Percentiles rank a stretch among this genome's conserved stretches.
Conservation (phyloP, 495 filamentous ascomycete species). For the Parachaetomium inaequale region DNA sequence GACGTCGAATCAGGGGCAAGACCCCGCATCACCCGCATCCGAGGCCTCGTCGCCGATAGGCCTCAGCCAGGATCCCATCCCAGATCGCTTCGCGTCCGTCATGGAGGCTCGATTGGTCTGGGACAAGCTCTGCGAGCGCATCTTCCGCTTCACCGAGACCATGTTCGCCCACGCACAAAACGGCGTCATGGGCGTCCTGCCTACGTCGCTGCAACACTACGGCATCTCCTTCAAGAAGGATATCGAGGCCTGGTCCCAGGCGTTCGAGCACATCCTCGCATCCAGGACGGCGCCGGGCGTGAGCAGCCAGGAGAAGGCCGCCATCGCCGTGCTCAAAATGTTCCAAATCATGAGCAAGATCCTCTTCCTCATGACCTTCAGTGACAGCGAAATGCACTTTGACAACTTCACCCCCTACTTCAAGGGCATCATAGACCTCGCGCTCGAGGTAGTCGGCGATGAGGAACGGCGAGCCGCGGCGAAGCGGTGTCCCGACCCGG, state of each 20-base stretch:
- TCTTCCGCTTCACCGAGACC: conserved; percentile 52
- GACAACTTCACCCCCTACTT: conserved; percentile 42
- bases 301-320: conserved; percentile 51
- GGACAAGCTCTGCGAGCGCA: conserved; percentile 49
- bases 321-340: conserved; percentile 54
- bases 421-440: conserved; percentile 43
- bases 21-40: conserved; percentile 40
- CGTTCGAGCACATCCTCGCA: conserved; percentile 49
- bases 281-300: conserved; percentile 46
- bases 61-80: conserved; percentile 39
- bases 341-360: conserved; percentile 51
- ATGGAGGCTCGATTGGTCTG: conserved; percentile 48
- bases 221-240: conserved; percentile 42
- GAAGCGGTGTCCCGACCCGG: conserved; percentile 42
- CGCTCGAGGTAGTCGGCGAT: conserved; percentile 47
- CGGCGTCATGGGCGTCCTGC: conserved; percentile 48
- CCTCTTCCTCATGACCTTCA: conserved; percentile 53
- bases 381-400: conserved; percentile 46
- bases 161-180: conserved; percentile 45
- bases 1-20: conserved; percentile 33
- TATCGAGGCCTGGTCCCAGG: conserved; percentile 49
- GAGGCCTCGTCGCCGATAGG: conserved; percentile 44
- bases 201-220: conserved; percentile 42
- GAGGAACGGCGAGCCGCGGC: conserved; percentile 46
- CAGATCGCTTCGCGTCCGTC: conserved; percentile 45